phyloP scores from a whole-genome alignment of 768 basidiomycete genomes.

The Aureoboletus auriporus region DNA sequence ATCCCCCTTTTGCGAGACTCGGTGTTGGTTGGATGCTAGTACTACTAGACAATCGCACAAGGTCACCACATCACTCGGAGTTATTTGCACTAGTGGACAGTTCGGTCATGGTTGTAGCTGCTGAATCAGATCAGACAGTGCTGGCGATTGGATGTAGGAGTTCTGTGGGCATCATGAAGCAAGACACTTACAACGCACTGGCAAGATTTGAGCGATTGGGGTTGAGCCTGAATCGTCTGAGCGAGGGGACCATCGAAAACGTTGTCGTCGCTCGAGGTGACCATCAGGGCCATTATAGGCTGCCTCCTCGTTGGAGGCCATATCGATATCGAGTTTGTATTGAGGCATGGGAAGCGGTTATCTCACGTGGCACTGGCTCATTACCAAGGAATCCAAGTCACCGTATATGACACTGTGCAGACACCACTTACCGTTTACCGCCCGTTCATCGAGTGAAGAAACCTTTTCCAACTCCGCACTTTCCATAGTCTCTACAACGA shows the following conservation, averaged over 20 bases:
- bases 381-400: no score
- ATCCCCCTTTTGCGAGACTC: slow-evolving; percentile 60
- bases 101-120: slow-evolving; percentile 14
- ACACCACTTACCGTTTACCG: no score
- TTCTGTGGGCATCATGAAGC: background rate
- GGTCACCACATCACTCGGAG: slow-evolving; percentile 12
- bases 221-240: slow-evolving; percentile 1
- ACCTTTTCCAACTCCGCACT: slow-evolving; percentile 22
- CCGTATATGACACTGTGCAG: no score
- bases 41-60: slow-evolving; percentile 22
- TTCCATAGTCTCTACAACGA: background rate
- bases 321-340: slow-evolving; percentile 18
- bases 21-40: slow-evolving; percentile 31
- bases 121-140: slow-evolving; percentile 28
- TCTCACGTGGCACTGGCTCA: no score
- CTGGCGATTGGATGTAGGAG: slow-evolving; percentile 13
- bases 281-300: slow-evolving; percentile 33
- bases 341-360: slow-evolving; percentile 15
- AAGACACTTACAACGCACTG: slow-evolving; percentile 21
- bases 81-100: slow-evolving; percentile 1
- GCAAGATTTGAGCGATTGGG: slow-evolving; percentile 24
- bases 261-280: slow-evolving; percentile 31
- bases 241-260: slow-evolving; percentile 24
- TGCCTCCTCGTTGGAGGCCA: slow-evolving; percentile 25
- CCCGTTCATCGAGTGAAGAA: no score